Conservation (phyloP, 176 grass and related monocot genomes). For the Calamus simplicifolius region DNA sequence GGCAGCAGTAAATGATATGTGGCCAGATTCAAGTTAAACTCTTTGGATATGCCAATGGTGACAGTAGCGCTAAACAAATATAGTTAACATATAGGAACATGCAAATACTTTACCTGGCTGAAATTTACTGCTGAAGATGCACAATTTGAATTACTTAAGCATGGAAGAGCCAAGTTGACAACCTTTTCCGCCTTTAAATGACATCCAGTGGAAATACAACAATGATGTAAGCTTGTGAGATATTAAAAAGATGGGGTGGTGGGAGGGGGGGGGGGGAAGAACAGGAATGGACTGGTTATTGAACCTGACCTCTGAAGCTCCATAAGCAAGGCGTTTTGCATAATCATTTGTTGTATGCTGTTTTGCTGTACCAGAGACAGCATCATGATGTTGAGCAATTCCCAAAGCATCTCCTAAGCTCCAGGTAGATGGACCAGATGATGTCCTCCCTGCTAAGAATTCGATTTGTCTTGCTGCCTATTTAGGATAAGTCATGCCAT, state of each 20-base stretch:
- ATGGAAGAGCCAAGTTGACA: slow-evolving; percentile 49
- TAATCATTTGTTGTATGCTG: slow-evolving; percentile 90
- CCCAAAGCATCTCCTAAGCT: slow-evolving; percentile 80
- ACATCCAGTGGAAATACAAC: neutral
- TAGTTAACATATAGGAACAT: no score
- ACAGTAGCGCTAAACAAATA: no score
- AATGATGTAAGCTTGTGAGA: no score
- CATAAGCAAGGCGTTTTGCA: slow-evolving; percentile 65
- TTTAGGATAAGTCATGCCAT: slow-evolving; percentile 5
- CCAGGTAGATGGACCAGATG: slow-evolving; percentile 43
- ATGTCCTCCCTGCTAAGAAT: slow-evolving; percentile 40
- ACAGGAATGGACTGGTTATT: no score
- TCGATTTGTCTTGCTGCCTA: slow-evolving; percentile 81
- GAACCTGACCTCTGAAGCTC: slow-evolving; percentile 40
- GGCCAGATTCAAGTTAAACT: no score
- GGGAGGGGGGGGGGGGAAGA: no score
- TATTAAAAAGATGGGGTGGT: no score
- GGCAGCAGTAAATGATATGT: no score
- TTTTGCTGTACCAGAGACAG: slow-evolving; percentile 69
- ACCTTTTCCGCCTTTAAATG: slow-evolving; percentile 48
- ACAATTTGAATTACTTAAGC: slow-evolving; percentile 48
- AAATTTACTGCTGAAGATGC: slow-evolving; percentile 35
- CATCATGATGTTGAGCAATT: slow-evolving; percentile 90
- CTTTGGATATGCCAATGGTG: no score
- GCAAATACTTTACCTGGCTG: slow-evolving; percentile 39